phyloP scores from a whole-genome alignment of 2,329 filamentous ascomycete species.

The Phaeosphaeriaceae sp. region DNA sequence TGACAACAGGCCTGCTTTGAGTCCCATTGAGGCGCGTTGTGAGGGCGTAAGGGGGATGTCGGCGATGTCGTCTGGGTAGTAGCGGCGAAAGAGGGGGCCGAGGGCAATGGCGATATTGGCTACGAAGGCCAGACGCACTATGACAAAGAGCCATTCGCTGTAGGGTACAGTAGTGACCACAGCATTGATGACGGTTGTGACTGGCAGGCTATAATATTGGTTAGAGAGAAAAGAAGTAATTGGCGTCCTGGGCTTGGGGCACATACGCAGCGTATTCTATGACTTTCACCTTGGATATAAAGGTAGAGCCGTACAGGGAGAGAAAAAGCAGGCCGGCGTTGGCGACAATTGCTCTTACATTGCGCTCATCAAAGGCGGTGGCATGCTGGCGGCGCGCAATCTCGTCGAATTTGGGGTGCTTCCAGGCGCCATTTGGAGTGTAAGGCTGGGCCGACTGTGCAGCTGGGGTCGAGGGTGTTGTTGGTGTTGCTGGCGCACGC shows the following conservation, averaged over 20 bases:
- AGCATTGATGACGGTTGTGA: conserved; percentile 46
- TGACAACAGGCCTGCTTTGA: conserved; percentile 67
- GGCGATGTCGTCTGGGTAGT: conserved; percentile 70
- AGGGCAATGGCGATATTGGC: conserved; percentile 73
- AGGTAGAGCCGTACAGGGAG: conserved; percentile 49
- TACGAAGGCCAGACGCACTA: conserved; percentile 61
- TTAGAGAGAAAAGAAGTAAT: neutral
- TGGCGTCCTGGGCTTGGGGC: neutral
- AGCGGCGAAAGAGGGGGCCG: conserved; percentile 71
- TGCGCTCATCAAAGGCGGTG: conserved; percentile 77
- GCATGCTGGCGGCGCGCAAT: conserved; percentile 82
- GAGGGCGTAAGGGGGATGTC: conserved; percentile 92
- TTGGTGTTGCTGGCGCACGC: conserved; percentile 24
- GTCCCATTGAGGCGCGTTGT: conserved; percentile 83
- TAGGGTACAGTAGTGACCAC: conserved; percentile 46
- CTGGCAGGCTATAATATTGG: conserved; percentile 13
- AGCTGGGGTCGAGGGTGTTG: conserved; percentile 31
- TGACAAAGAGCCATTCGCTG: conserved; percentile 49
- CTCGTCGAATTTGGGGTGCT: conserved; percentile 86
- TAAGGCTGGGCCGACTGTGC: conserved; percentile 31
- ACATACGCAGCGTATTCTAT: conserved; percentile 34
- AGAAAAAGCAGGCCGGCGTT: conserved; percentile 66
- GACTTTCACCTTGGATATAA: conserved; percentile 27
- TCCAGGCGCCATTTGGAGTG: conserved; percentile 76
- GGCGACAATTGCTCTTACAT: conserved; percentile 72